A percentile compares a stretch with the other conserved stretches of the same genome.
Conservation (phyloP, 306 rosid species). For the Mimosa bimucronata region DNA sequence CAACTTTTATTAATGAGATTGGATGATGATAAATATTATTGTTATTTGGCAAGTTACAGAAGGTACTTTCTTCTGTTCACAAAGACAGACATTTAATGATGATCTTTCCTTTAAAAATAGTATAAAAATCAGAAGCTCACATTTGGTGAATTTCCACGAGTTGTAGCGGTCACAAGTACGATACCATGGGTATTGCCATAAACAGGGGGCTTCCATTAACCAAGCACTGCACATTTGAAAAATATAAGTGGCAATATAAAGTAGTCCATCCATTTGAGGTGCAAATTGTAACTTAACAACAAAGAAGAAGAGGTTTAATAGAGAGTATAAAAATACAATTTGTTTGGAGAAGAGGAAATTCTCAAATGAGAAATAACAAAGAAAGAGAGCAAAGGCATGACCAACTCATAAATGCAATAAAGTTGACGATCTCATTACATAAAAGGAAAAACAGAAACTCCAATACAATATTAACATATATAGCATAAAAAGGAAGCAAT, state of each 20-base stretch:
- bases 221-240: constrained; percentile 62
- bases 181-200: constrained; percentile 77
- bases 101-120: not conserved
- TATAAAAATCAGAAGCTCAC: constrained; percentile 48
- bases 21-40: not conserved
- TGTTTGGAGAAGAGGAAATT: not conserved
- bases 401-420: not conserved
- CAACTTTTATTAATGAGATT: not conserved
- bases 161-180: constrained; percentile 76
- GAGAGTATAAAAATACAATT: not conserved
- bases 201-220: constrained; percentile 94
- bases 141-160: constrained; percentile 86
- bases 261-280: not conserved
- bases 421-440: not conserved
- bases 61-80: not conserved
- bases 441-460: not conserved
- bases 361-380: not conserved
- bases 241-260: not conserved
- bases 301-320: not conserved
- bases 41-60: not conserved
- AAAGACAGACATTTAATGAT: not conserved
- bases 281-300: too few relatives aligned
- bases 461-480: not conserved
- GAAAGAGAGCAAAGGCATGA: not conserved
- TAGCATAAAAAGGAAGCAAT: not conserved